Conservation (phyloP, 2,329 filamentous ascomycete species). For the Nemania sp. region DNA sequence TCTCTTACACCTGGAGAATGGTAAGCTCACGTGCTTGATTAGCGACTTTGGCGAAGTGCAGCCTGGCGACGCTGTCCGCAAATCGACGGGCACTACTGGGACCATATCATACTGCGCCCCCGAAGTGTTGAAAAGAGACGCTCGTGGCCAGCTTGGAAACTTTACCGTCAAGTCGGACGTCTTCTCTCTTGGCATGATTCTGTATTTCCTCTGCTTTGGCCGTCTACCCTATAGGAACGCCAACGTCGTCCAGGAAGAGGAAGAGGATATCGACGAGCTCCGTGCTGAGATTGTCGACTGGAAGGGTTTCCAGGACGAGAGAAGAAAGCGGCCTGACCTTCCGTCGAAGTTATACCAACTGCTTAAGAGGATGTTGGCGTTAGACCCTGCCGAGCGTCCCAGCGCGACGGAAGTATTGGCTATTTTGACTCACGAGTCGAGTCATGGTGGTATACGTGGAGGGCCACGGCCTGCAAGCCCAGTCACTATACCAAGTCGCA, state of each 20-base stretch:
- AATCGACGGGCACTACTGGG: constrained; percentile 89
- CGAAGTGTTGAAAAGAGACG: constrained; percentile 77
- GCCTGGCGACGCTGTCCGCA: constrained; percentile 76
- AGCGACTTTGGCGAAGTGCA: constrained; percentile 99
- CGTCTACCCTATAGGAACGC: constrained; percentile 83
- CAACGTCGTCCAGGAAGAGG: constrained; percentile 85
- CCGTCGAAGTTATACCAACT: constrained; percentile 85
- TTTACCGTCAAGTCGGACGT: constrained; percentile 98
- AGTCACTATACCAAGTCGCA: constrained; percentile 46
- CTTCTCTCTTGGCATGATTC: constrained; percentile 97
- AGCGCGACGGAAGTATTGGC: constrained; percentile 83
- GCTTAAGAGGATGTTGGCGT: constrained; percentile 77
- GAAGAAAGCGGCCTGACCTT: constrained; percentile 76
- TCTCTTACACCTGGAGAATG: constrained; percentile 76
- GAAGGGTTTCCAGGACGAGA: constrained; percentile 82
- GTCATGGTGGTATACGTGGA: constrained; percentile 48
- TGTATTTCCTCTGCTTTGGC: constrained; percentile 97
- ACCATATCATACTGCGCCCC: constrained; percentile 98
- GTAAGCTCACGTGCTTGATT: constrained; percentile 78
- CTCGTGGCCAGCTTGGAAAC: constrained; percentile 77
- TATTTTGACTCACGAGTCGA: constrained; percentile 72
- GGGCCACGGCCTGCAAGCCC: constrained; percentile 41
- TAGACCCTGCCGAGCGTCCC: constrained; percentile 77
- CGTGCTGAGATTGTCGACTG: constrained; percentile 85
- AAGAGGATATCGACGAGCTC: constrained; percentile 85